These are phyloP conservation scores for Parasitella parasitica DNA, from an alignment of 371 early-diverging fungal genomes.

Conservation along the genomic window DNA sequence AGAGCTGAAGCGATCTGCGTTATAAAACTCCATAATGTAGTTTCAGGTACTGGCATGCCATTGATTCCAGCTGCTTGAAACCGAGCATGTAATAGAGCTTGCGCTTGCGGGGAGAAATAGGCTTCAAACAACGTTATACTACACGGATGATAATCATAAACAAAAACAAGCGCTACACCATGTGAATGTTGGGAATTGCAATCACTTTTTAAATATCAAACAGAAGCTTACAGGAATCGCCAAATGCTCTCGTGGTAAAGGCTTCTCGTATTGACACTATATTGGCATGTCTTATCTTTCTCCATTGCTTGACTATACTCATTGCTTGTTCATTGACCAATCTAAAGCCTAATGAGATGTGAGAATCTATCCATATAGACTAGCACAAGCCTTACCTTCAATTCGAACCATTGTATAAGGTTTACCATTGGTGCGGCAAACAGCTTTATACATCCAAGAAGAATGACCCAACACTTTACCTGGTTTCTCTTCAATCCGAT, in stretches of 20 bases:
- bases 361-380: too few species aligned
- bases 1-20: conserved; percentile 85
- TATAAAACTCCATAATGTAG: conserved; percentile 84
- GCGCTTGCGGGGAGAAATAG: conserved; percentile 64
- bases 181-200: background rate
- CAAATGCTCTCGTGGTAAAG: conserved; percentile 91
- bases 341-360: conserved; percentile 52
- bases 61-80: conserved; percentile 38
- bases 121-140: conserved; percentile 70
- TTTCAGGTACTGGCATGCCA: conserved; percentile 63
- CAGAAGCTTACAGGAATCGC: conserved; percentile 72
- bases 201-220: background rate
- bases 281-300: conserved; percentile 74
- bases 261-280: conserved; percentile 84
- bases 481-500: conserved; percentile 62
- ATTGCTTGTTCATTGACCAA: conserved; percentile 76
- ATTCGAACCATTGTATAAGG: conserved; percentile 76
- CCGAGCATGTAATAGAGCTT: conserved; percentile 44
- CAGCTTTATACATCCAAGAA: conserved; percentile 76
- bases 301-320: conserved; percentile 78
- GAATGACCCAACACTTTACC: conserved; percentile 66
- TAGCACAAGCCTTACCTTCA: conserved; percentile 64
- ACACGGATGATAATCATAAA: conserved; percentile 90
- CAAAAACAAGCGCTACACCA: conserved; percentile 76
- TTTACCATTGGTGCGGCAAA: conserved; percentile 76